Base-by-base conservation (phyloP, 306 rosid species). In the Lathyrus aphaca region DNA sequence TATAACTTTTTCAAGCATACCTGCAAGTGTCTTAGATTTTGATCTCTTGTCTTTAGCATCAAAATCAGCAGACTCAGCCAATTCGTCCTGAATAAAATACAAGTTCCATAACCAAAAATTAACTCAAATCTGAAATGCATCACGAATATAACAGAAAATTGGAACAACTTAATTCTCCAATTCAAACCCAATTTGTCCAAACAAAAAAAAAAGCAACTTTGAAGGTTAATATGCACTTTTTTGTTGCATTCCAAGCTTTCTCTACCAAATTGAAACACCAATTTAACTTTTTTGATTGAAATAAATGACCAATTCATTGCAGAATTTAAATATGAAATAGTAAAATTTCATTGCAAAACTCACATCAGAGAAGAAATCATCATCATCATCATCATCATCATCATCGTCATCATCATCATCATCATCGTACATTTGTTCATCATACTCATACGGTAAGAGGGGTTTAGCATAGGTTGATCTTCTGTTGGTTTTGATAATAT, bases 401-500 rank as follows among this genome's bases (percentile, higher is more conserved):
- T 75, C 86, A 5, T 71, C 69, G 0, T 82, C 86, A 2, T 70
- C 86, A 11, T 87, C 95, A 14, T 51, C 37, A 50, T 90, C 88
- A 29, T 1, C 2, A 0, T 30, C 35, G 35, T 4, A 4, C 1
- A 25, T 4, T 1, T 82, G 84, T 2, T 68, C 86, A 14, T 87
- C 95, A n/a, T 48, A 38, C 48, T 90, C 87, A 53, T 85, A 87
- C 1, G 86, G 83, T 0, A 85, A 85, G 42, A 87, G 63, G 19
- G 67, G 25, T 55, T 79, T 76, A n/a, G 95, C 91, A 44, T 74
- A 82, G 72, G 81, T 73, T 1, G 96, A 84, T 77, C 78, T 79
- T 44, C 88, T 51, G 78, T 91, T 91, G 69, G 86, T 81, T 82
- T 94, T 94, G 73, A 91, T 73, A 79, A 94, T 77, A 17, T 44